These are phyloP conservation scores for Cladosporium sp. DNA, from an alignment of 2,329 filamentous ascomycete genomes.

Conservation along the genomic window DNA sequence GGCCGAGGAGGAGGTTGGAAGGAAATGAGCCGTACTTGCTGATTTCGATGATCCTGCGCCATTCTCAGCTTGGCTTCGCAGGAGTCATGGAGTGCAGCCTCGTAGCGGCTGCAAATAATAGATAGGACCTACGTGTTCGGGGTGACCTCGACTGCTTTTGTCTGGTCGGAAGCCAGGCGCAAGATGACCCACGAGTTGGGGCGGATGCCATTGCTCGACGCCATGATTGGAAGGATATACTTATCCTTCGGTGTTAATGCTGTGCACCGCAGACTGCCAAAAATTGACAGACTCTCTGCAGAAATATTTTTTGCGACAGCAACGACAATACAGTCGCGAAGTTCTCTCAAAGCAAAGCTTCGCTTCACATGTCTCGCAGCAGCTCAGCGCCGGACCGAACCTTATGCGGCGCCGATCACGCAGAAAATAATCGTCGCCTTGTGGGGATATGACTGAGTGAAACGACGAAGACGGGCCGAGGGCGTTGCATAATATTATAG, in stretches of 20 bases:
- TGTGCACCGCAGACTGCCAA: not conserved
- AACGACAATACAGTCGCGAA: not conserved
- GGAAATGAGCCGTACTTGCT: conserved; percentile 93
- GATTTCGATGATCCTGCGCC: conserved; percentile 73
- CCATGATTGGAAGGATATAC: conserved; percentile 11
- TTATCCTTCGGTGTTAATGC: not conserved
- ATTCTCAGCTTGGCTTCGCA: conserved; percentile 37
- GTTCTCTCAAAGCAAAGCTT: not conserved
- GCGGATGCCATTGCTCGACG: conserved; percentile 15
- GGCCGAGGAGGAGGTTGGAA: conserved; percentile 84
- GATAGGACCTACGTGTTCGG: conserved; percentile 63
- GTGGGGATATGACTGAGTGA: conserved; percentile 20
- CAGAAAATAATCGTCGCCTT: conserved; percentile 10
- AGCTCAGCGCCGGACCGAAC: conserved; percentile 4
- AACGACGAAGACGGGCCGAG: not conserved
- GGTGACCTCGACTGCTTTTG: conserved; percentile 60
- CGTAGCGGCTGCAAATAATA: not conserved
- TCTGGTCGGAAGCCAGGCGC: conserved; percentile 60
- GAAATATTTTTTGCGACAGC: conserved; percentile 1
- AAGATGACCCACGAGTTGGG: conserved; percentile 47
- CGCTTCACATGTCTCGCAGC: conserved; percentile 7
- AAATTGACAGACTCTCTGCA: not conserved
- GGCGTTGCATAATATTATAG: conserved; percentile 9
- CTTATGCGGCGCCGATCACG: conserved; percentile 10
- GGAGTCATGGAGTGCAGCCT: conserved; percentile 32